phyloP scores from a whole-genome alignment of 2,329 filamentous ascomycete genomes.

The Fusarium odoratissimum region DNA sequence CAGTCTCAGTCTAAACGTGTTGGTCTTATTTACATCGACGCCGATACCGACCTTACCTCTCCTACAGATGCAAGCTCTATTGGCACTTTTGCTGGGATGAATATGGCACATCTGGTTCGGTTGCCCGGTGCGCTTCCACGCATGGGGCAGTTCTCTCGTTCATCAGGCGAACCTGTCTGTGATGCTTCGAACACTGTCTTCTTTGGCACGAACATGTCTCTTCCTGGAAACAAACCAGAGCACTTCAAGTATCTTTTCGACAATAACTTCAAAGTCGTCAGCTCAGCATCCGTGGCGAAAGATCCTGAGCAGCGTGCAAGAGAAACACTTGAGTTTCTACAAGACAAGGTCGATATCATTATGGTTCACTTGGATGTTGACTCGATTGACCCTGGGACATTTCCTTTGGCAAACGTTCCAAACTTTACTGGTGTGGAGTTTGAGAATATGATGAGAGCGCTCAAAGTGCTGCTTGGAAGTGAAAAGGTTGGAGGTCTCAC shows the following conservation, averaged over 20 bases:
- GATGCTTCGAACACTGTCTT: conserved; percentile 33
- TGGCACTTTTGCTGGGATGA: conserved; percentile 39
- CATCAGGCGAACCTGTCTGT: conserved; percentile 31
- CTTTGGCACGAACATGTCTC: conserved; percentile 38
- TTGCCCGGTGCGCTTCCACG: conserved; percentile 12
- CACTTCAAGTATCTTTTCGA: conserved; percentile 40
- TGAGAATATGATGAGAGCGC: conserved; percentile 34
- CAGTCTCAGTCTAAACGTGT: conserved; percentile 7
- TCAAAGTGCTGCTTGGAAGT: conserved; percentile 13
- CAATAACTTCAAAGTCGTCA: conserved; percentile 35
- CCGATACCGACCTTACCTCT: conserved; percentile 37
- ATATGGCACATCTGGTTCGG: conserved; percentile 33
- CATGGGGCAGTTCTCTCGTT: conserved; percentile 33
- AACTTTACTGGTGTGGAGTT: conserved; percentile 39
- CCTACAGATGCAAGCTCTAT: conserved; percentile 30
- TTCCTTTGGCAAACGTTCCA: conserved; percentile 35
- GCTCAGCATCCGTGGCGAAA: conserved; percentile 21
- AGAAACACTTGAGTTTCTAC: conserved; percentile 26
- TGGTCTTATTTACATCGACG: conserved; percentile 41
- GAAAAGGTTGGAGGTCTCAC: conserved; percentile 23
- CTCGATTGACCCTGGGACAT: conserved; percentile 32
- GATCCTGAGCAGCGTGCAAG: conserved; percentile 21
- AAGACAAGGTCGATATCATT: conserved; percentile 30
- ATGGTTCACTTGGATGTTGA: conserved; percentile 41
- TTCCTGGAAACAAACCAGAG: conserved; percentile 34